Evolutionary conservation across 129 eudicot species (phyloP), one percentile per base, ranked within the genome.

Genomic region (Silybum marianum): DNA sequence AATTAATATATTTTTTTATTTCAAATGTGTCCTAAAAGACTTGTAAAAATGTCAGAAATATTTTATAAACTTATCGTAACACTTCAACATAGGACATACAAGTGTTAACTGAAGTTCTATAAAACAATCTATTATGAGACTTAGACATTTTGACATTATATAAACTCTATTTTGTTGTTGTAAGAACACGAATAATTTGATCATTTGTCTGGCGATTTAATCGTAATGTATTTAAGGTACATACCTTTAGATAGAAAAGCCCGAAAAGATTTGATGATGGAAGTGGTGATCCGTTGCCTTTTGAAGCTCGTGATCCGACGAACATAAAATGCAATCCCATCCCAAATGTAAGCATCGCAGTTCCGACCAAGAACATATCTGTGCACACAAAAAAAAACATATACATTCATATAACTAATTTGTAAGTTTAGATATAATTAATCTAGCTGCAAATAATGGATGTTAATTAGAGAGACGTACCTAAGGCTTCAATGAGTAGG

Each of bases 331-430:
- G 84, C 81, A 93, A 66, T 10, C 93, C 90, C 84, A 83, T 85
- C 18, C 94, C 98, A 48, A 93, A 91, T 9, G 88, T 84, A 78
- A 93, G 90, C 98, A 91, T 87, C 22, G 97, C 93, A 3, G 97
- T 90, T 82, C 97, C 98, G 36, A 93, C 78, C 73, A 93, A 80
- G 86, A 88, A 93, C 98, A 93, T 87, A 78, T 93, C 86, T 82
- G 5, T 19, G 14, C 30, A 10, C 30, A 10, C 28, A 3, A 65
- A 65, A 21, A 22, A 22, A 3, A 9, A 23, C 13, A 23, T 21
- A 65, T 10, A 65, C 60, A 60, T 38, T 22, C 18, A 13, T 24
- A 62, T 65, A 63, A 63, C 44, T 65, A 63, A 40, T 23, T 72
- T 71, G 66, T 44, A 46, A 30, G 25, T 9, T 26, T 74, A n/a